Conservation (phyloP, 2,329 filamentous ascomycete genomes). For the Pleoardoris graminearum region DNA sequence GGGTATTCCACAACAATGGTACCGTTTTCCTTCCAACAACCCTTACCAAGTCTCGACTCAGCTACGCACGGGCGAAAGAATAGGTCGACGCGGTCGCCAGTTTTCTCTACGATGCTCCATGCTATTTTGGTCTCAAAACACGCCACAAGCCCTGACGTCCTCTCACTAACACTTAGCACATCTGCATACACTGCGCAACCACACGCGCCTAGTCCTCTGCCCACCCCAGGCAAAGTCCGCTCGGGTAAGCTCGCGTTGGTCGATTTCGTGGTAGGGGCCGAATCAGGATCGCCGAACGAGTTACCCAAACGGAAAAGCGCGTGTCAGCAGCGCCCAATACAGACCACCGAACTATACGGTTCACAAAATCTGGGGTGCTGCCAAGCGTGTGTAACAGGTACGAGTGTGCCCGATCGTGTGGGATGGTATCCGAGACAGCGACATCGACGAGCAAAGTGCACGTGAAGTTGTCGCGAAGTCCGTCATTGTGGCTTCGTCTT, state of each 20-base stretch:
- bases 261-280: not conserved
- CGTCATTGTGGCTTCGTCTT: conserved; percentile 3
- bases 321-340: not conserved
- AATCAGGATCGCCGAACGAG: conserved; percentile 1
- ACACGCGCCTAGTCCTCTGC: conserved; percentile 4
- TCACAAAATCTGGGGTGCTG: conserved; percentile 1
- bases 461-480: conserved; percentile 1
- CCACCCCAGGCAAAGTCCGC: conserved; percentile 1
- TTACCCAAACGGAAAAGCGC: conserved; percentile 1
- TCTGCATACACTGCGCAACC: conserved; percentile 6
- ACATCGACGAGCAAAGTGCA: conserved; percentile 3
- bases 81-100: not conserved
- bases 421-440: conserved; percentile 5
- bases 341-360: conserved; percentile 2
- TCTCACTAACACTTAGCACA: not conserved
- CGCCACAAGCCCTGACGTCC: not conserved
- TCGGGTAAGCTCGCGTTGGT: conserved; percentile 7
- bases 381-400: not conserved
- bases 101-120: not conserved
- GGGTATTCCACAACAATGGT: not conserved
- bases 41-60: not conserved
- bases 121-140: conserved; percentile 4
- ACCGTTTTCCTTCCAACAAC: not conserved
- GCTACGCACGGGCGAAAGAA: too few relatives aligned
- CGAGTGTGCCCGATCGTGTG: not conserved